Conservation (phyloP, 192 early-diverging fungal genomes). For the Chytriomyces confervae region DNA sequence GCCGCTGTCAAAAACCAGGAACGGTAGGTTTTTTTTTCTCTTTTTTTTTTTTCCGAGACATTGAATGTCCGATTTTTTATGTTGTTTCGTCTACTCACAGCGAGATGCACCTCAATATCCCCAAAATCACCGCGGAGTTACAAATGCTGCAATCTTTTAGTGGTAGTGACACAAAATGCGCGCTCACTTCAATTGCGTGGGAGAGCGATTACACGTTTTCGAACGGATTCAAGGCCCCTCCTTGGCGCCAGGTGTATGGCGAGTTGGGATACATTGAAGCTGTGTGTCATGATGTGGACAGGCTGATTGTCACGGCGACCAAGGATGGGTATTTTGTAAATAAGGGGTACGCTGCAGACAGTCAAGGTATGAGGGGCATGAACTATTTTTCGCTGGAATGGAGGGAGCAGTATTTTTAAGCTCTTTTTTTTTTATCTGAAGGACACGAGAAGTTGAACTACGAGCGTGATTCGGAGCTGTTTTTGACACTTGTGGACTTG, state of each 20-base stretch:
- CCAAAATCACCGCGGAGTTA: constrained; percentile 56
- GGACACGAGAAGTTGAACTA: constrained; percentile 64
- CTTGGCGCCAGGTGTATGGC: constrained; percentile 67
- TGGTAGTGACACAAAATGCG: constrained; percentile 43
- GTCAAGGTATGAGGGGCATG: constrained; percentile 45
- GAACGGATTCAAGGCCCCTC: constrained; percentile 65
- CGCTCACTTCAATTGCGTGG: constrained; percentile 61
- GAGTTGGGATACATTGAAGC: constrained; percentile 64
- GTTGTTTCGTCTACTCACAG: constrained; percentile 31
- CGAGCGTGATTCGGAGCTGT: constrained; percentile 53
- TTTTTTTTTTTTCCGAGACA: background rate
- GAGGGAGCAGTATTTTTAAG: constrained; percentile 1
- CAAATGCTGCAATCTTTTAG: constrained; percentile 61
- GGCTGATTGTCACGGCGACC: constrained; percentile 59
- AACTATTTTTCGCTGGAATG: background rate
- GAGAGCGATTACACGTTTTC: constrained; percentile 68
- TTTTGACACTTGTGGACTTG: constrained; percentile 55
- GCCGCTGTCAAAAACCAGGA: constrained; percentile 52
- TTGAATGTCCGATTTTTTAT: too few species aligned
- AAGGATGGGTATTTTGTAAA: constrained; percentile 67
- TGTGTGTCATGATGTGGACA: constrained; percentile 51
- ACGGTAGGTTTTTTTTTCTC: constrained; percentile 33
- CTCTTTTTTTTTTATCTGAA: background rate
- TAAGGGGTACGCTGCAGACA: constrained; percentile 60
- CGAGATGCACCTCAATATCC: constrained; percentile 50